Evolutionary conservation across 352 stramenopile species (phyloP).

Genomic region (Phytophthora cryptogea): DNA sequence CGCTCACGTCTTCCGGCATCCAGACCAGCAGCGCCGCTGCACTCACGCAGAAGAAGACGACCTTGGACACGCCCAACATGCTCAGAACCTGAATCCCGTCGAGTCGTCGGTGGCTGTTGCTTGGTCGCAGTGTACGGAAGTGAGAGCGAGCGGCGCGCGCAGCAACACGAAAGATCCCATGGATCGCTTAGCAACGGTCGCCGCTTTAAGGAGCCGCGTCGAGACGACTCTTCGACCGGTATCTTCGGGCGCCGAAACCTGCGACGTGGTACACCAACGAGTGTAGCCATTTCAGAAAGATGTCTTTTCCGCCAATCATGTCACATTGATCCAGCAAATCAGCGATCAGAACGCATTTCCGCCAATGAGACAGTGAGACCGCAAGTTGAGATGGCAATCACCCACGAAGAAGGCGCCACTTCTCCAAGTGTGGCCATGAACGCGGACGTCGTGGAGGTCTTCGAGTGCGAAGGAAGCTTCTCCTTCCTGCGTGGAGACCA

Average conservation of each 20-base stretch:
- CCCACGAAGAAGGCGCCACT: conserved; percentile 9
- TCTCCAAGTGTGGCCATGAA: conserved; percentile 7
- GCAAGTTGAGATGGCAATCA: conserved; percentile 2
- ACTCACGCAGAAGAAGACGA: conserved; percentile 42
- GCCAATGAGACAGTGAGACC: conserved; percentile 8
- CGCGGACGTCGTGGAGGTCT: conserved; percentile 32
- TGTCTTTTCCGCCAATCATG: conserved; percentile 19
- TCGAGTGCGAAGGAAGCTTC: conserved; percentile 46
- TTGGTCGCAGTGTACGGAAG: conserved; percentile 20
- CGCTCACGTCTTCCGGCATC: conserved; percentile 39
- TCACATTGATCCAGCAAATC: conserved; percentile 6
- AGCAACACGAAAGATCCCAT: conserved; percentile 28
- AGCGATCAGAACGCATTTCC: conserved; percentile 1
- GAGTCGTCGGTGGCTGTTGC: conserved; percentile 8
- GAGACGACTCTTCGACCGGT: conserved; percentile 16
- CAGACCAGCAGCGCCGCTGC: conserved; percentile 36
- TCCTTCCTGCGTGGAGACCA: conserved; percentile 33
- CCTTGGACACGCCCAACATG: conserved; percentile 52
- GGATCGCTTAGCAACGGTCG: conserved; percentile 25
- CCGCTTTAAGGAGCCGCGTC: conserved; percentile 15
- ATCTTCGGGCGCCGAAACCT: conserved; percentile 17
- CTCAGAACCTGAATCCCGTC: conserved; percentile 5
- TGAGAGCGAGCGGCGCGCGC: conserved; percentile 1
- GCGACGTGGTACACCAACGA: conserved; percentile 8
- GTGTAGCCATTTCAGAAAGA: conserved; percentile 12